These are phyloP conservation scores for Silybum marianum DNA, from an alignment of 129 eudicot genomes.

Conservation along the genomic window DNA sequence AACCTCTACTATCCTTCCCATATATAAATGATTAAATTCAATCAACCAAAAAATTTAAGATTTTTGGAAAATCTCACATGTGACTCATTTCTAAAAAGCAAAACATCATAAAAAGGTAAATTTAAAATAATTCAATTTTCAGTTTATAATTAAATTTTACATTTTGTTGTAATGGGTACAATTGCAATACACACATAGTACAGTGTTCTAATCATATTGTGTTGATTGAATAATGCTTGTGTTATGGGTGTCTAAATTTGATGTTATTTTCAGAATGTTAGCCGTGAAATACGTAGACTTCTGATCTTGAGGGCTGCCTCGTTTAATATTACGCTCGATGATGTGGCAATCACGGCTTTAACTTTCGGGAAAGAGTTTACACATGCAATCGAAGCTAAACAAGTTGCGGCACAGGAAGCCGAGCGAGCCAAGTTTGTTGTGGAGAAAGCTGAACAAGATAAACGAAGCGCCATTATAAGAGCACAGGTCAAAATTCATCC, in stretches of 20 bases:
- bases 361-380: slow-evolving; percentile 71
- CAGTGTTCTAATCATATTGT: too few species aligned
- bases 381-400: slow-evolving; percentile 68
- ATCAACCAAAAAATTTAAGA: background rate
- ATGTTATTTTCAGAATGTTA: slow-evolving; percentile 52
- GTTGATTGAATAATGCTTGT: too few species aligned
- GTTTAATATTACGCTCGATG: slow-evolving; percentile 63
- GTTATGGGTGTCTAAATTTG: too few species aligned
- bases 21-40: too few species aligned
- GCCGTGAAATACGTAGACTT: slow-evolving; percentile 60
- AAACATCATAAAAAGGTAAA: background rate
- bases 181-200: too few species aligned
- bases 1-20: background rate
- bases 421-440: slow-evolving; percentile 77
- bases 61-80: too few species aligned
- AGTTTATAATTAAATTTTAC: background rate
- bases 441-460: slow-evolving; percentile 80
- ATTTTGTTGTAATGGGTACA: too few species aligned
- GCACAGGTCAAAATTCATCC: slow-evolving; percentile 50
- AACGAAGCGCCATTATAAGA: slow-evolving; percentile 62
- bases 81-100: background rate
- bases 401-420: slow-evolving; percentile 79
- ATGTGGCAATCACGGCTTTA: slow-evolving; percentile 61
- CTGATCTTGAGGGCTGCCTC: slow-evolving; percentile 49
- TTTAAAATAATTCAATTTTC: background rate